Base-by-base conservation (phyloP, 345 rosid species). In the Bretschneidera sinensis region DNA sequence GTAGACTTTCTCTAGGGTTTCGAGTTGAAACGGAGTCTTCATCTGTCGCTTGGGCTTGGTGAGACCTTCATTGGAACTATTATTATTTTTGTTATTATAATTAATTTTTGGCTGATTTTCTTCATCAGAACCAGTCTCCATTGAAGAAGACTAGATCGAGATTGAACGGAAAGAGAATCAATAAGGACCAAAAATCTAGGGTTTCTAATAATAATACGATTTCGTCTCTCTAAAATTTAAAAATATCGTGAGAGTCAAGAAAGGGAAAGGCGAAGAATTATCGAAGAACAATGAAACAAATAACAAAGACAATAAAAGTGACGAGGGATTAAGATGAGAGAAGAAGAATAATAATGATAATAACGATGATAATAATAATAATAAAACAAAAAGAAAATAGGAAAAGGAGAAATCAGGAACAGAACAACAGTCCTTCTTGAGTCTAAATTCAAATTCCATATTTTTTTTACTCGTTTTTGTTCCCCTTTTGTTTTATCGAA, bases 1-100 rank as follows among this genome's bases (percentile, higher is more conserved):
- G 79, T 83, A 95, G 52, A 95, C 91, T 66, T 80, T 87, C 83
- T 95, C 98, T 0, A 95, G 81, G 58, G 82, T 77, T 65, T 91
- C 88, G 24, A 95, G 96, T 74, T 95, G 98, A 68, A 70, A 88
- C 16, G 98, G 98, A 64, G 98, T 95, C 72, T 95, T 95, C 99
- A 95, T 95, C 94, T 88, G 96, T 14, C 99, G 92, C 74, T 91
- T 95, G 47, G 97, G 92, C 84, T 81, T 95, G 59, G 68, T 56
- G 31, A 39, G 73, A 48, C 83, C 92, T 18, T 73, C 87, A 54
- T 71, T 76, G 62, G 83, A 76, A 60, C 6, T n/a, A n/a, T n/a
- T n/a, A n/a, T n/a, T n/a, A n/a, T n/a, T n/a, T n/a, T n/a, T n/a
- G n/a, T n/a, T n/a, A n/a, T n/a, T n/a, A n/a, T n/a, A n/a, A n/a